Evolutionary conservation across 306 rosid genomes (phyloP), one percentile per base, ranked within the genome.

Genomic region (Dryas octopetala): DNA sequence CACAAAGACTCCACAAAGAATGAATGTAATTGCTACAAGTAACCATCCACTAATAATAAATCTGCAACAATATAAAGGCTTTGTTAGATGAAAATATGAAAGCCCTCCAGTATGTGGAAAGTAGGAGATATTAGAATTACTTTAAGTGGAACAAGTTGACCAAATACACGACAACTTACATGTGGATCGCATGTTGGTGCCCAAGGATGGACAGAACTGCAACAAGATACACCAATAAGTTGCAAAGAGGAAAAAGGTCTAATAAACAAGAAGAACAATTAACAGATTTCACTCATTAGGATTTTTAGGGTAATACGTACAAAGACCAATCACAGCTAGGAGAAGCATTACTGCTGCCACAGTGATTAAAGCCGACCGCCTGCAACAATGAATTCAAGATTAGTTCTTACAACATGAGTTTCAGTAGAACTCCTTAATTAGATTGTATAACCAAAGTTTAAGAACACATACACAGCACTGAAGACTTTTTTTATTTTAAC

Each of bases 11-110:
- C 97, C 99, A 69, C 96, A 92, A 69, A 95, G 99, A 66, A 95
- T 66, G 79, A 95, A 95, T 60, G 97, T 90, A 78, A 87, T 60
- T 55, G 92, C 94, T 54, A 92, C 97, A 46, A 95, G 93, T 76
- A 95, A 79, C 99, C 99, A 95, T 76, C 99, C 99, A 74, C 93
- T 85, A 68, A 92, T 23, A 67, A 95, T 87, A 79, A 95, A 95
- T 86, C 99, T 95, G 93, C 83, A 90, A 80, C 38, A 78, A 81
- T 11, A 68, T 55, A 68, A 74, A n/a, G 28, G 72, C 44, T 46
- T 45, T 57, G 38, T 86, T 82, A 79, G 70, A 84, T 17, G 5
- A 65, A 68, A 68, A 67, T 43, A 75, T n/a, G 40, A 70, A 68
- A 67, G 9, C 16, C 9, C 49, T 28, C 64, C 28, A 16, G 61